Percentiles rank a stretch among this genome's conserved stretches.
Evolutionary conservation across 768 basidiomycete species (phyloP).

Genomic region (Lactifluus hygrophoroides): DNA sequence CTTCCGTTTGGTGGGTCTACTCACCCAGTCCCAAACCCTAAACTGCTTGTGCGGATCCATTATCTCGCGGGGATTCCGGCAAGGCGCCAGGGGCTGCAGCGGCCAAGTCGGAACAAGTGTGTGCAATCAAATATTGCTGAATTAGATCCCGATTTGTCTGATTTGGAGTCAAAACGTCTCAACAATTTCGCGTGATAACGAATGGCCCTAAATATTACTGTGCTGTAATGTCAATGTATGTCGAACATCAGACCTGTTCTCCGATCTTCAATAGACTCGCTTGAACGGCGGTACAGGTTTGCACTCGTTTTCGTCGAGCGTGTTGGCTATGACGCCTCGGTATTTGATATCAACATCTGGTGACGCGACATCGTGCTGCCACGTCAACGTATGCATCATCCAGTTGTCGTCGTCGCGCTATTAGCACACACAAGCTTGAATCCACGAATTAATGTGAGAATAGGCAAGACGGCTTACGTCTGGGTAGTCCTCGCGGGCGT

Average conservation of each 20-base stretch:
- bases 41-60: no score
- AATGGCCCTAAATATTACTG: background rate
- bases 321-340: slow-evolving; percentile 74
- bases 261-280: slow-evolving; percentile 65
- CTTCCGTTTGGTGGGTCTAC: no score
- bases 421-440: background rate
- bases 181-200: background rate
- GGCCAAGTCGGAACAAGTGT: background rate
- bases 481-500: slow-evolving; percentile 97
- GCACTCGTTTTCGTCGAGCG: slow-evolving; percentile 95
- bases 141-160: background rate
- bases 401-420: slow-evolving; percentile 88
- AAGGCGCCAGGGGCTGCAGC: background rate
- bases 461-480: slow-evolving; percentile 46
- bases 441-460: background rate
- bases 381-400: slow-evolving; percentile 97
- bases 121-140: background rate
- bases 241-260: background rate
- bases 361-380: slow-evolving; percentile 66
- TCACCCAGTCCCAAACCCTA: background rate
- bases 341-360: slow-evolving; percentile 88
- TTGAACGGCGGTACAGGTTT: slow-evolving; percentile 97
- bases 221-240: background rate
- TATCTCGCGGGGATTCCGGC: background rate
- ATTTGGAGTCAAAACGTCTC: background rate